A percentile compares a stretch with the other conserved stretches of the same genome.
Evolutionary conservation across 2,329 filamentous ascomycete genomes (phyloP).

Genomic region (Apiospora phragmitis): DNA sequence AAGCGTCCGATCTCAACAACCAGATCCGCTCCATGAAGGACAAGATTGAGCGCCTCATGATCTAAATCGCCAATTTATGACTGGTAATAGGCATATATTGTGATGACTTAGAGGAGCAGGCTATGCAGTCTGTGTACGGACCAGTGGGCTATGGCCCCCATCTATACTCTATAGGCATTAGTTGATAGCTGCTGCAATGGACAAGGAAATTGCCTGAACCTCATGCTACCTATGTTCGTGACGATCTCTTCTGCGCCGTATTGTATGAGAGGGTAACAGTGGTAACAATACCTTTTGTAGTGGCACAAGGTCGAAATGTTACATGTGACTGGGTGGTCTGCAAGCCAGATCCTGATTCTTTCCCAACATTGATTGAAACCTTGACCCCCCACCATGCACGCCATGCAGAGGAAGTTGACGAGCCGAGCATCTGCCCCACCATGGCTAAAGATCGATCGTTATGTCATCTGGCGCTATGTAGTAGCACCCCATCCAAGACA

Average conservation of each 20-base stretch:
- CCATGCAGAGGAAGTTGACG: background rate
- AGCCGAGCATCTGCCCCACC: constrained; percentile 6
- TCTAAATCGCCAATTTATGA: constrained; percentile 55
- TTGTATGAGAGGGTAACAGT: background rate
- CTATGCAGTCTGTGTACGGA: background rate
- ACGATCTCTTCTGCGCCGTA: background rate
- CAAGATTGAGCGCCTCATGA: constrained; percentile 94
- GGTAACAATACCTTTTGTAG: background rate
- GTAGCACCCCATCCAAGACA: background rate
- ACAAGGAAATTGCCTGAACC: background rate
- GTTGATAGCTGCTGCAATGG: constrained; percentile 6
- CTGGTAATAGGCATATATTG: background rate
- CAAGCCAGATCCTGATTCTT: background rate
- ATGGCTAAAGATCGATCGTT: constrained; percentile 3
- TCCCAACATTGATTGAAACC: background rate
- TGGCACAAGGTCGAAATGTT: background rate
- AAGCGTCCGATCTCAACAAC: constrained; percentile 80
- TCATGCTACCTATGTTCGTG: background rate
- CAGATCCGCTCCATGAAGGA: constrained; percentile 90
- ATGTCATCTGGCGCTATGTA: constrained; percentile 2
- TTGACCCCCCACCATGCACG: constrained; percentile 1
- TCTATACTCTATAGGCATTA: background rate
- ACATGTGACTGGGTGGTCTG: background rate
- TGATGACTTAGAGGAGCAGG: background rate
- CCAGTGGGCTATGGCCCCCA: background rate